These are phyloP conservation scores for Cerioporus squamosus DNA, from an alignment of 1,284 basidiomycete genomes.

Conservation along the genomic window DNA sequence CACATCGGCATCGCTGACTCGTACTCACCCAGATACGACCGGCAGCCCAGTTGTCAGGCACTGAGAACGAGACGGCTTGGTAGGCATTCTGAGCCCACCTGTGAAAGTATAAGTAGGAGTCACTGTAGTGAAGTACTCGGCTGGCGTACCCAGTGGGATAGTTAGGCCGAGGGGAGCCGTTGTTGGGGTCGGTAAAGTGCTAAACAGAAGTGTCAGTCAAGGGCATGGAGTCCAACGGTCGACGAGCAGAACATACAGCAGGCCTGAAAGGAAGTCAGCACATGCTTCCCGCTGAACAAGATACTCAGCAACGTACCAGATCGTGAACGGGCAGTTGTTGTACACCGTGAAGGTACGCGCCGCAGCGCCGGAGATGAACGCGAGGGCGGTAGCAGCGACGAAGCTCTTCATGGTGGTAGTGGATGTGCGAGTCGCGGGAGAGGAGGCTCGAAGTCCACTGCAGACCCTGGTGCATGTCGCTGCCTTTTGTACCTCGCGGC, in stretches of 20 bases:
- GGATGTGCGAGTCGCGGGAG: not conserved
- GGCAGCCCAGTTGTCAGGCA: conserved; percentile 43
- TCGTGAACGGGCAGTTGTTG: conserved; percentile 25
- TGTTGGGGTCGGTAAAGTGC: conserved; percentile 39
- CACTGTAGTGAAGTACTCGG: not conserved
- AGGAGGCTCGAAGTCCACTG: not conserved
- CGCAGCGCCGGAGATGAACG: conserved; percentile 6
- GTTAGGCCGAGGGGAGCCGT: conserved; percentile 31
- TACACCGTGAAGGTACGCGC: conserved; percentile 23
- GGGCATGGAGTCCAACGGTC: not conserved
- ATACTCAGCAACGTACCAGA: conserved; percentile 14
- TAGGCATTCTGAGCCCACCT: conserved; percentile 39
- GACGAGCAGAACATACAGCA: conserved; percentile 2
- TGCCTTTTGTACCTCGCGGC: conserved; percentile 1
- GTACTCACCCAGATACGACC: conserved; percentile 43
- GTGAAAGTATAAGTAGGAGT: not conserved
- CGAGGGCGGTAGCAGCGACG: conserved; percentile 1
- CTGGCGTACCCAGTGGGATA: conserved; percentile 34
- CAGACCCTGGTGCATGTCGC: not conserved
- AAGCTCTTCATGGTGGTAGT: conserved; percentile 9
- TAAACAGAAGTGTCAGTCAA: not conserved
- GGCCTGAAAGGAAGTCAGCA: conserved; percentile 1
- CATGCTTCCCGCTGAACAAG: too few species aligned
- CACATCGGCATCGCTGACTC: not conserved
- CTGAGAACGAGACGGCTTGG: conserved; percentile 36